A percentile compares a stretch with the other conserved stretches of the same genome.
These are phyloP conservation scores for Globisporangium camurandrum DNA, from an alignment of 352 stramenopile species.

Conservation along the genomic window DNA sequence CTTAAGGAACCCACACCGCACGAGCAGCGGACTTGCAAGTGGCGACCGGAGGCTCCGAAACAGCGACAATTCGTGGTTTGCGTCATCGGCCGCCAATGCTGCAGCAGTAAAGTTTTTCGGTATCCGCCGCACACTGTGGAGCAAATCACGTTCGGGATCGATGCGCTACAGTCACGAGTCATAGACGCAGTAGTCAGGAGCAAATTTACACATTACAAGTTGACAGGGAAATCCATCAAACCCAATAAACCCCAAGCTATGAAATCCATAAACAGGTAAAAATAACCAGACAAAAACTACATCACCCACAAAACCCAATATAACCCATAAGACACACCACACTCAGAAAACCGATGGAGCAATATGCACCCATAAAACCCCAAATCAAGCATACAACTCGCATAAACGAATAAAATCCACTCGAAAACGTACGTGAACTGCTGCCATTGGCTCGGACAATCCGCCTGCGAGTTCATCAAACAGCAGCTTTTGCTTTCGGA, in stretches of 20 bases:
- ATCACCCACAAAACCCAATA: no score
- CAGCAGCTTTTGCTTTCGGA: constrained; percentile 73
- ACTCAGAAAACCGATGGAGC: background rate
- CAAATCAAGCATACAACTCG: no score
- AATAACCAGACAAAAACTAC: no score
- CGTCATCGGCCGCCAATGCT: constrained; percentile 47
- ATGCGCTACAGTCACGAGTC: constrained; percentile 36
- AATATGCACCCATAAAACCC: no score
- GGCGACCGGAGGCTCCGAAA: constrained; percentile 61
- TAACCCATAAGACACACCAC: background rate
- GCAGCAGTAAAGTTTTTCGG: constrained; percentile 80
- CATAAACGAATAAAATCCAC: no score
- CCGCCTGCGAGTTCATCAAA: constrained; percentile 61
- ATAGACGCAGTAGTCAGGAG: no score
- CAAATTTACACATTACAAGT: no score
- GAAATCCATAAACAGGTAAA: no score
- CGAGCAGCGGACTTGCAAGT: constrained; percentile 58
- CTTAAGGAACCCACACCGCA: constrained; percentile 73
- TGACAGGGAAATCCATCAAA: no score
- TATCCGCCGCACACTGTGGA: constrained; percentile 73
- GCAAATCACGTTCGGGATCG: constrained; percentile 66
- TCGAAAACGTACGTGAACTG: constrained; percentile 44
- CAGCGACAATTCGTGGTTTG: constrained; percentile 46
- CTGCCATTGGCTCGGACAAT: constrained; percentile 58
- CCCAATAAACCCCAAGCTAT: no score